phyloP scores from a whole-genome alignment of 2,329 filamentous ascomycete genomes.

The Colletotrichum higginsianum region DNA sequence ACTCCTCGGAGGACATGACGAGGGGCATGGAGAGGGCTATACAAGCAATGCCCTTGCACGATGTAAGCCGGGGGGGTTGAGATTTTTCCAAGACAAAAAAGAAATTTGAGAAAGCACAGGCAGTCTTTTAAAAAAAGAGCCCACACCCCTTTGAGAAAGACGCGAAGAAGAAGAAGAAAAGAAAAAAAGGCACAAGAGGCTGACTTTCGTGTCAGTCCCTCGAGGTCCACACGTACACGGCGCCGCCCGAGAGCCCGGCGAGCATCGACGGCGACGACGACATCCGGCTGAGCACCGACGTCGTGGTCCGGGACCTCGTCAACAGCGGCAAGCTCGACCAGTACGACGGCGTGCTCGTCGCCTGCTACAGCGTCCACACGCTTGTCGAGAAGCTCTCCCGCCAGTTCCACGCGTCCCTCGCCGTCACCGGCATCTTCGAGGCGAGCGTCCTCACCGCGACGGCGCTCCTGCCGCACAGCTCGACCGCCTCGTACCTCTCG shows the following conservation, averaged over 20 bases:
- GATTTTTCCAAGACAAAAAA: too few species aligned
- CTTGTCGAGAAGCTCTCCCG: conserved; percentile 74
- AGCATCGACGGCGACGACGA: conserved; percentile 86
- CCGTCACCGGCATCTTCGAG: conserved; percentile 89
- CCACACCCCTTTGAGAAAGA: not conserved
- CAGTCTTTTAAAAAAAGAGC: too few species aligned
- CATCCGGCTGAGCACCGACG: conserved; percentile 73
- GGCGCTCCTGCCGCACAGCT: conserved; percentile 60
- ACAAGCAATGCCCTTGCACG: conserved; percentile 55
- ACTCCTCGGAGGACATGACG: conserved; percentile 83
- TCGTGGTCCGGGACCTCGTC: conserved; percentile 68
- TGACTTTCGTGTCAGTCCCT: conserved; percentile 54
- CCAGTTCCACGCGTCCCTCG: conserved; percentile 50
- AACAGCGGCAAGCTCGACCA: conserved; percentile 53
- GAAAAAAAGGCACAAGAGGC: not conserved
- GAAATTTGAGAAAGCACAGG: too few species aligned
- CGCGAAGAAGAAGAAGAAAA: not conserved
- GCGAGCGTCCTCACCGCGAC: conserved; percentile 79
- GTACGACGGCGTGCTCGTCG: conserved; percentile 86
- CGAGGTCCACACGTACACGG: conserved; percentile 76
- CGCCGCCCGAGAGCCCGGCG: conserved; percentile 71
- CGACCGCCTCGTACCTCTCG: conserved; percentile 38
- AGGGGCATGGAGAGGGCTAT: conserved; percentile 70
- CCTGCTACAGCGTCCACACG: conserved; percentile 90
- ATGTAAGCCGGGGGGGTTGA: conserved; percentile 49